Evolutionary conservation across 1,139 yeast species (phyloP), one percentile per base, ranked within the genome.

Genomic region (Tardiomyces digboiensis): DNA sequence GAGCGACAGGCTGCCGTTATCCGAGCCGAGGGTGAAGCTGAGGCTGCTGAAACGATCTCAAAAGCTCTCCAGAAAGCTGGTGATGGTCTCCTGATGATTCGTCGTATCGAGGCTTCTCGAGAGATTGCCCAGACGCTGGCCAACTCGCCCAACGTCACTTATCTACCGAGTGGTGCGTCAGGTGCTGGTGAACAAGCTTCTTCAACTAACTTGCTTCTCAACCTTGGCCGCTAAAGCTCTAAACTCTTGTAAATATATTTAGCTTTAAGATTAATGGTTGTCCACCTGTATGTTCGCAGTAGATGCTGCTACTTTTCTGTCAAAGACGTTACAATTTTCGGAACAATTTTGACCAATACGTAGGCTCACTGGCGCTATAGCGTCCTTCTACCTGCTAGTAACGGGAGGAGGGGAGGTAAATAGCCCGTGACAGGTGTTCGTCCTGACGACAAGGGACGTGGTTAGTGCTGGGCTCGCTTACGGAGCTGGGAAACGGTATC

Each of bases 11-110:
- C 98, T 3, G 74, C 85, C 45, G 88, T 93, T 57, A 91, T 91
- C 53, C 79, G 97, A 57, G 99, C 99, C 21, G 98, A 93, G 67
- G 99, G 98, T 67, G 99, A 93, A 68, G 98, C 98, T 39, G 98
- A 93, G 66, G 87, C 95, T 46, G 99, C 97, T 7, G 98, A 91
- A 51, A 80, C 82, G 49, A 94, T 93, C 52, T 87, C 97, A 41
- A 87, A 82, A 67, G 97, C 98, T 3, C 76, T 93, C 56, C 79
- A 82, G 44, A 88, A 88, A 70, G 91, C 95, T 29, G 98, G 98
- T 63, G 97, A 93, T 61, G 98, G 98, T 54, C 74, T 93, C 57
- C 74, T 93, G 63, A 76, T 86, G 75, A 88, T 91, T 59, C 80
- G 98, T 75, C 78, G 97, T 69, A 79, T 93, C 57, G 98, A 93